Base-by-base conservation (phyloP, 2,329 filamentous ascomycete genomes). In the Colletotrichum noveboracense region DNA sequence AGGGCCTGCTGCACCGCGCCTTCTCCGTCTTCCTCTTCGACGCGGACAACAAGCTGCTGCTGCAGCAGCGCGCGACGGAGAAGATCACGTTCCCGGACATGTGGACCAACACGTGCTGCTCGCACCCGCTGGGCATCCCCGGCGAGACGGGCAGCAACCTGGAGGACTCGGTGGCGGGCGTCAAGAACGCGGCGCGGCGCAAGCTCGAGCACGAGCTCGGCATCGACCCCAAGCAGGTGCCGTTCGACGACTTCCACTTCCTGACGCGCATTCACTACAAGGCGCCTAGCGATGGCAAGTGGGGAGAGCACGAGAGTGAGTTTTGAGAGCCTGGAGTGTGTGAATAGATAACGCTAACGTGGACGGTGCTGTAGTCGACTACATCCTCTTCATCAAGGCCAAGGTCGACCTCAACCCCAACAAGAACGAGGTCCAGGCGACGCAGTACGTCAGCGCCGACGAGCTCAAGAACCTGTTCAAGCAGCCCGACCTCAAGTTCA, bases 81-180 rank as follows among this genome's bases (percentile, higher is more conserved):
- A 99, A 99, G 89, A 99, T 99, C 83, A 99, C 97, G 8, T 99
- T 99, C 87, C 96, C 97, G 65, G 95, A 98, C 84, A 96, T 98
- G 94, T 99, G 97, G 97, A 99, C 97, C 78, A 99, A 99, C 87
- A 99, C 97, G 36, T 99, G 97, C 91, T 99, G 97, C 89, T 99
- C 97, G 52, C 97, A 99, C 86, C 97, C 97, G 7, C 91, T 99
- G 76, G 95, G 95, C 71, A 94, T 98, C 79, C 94, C 97, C 10
- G 94, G 94, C 78, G 97, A 99, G 91, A 98, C 95, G 30, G 97
- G 97, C 77, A 91, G 93, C 36, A 94, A 94, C 79, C 89, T 99
- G 58, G 90, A 93, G 66, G 94, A 95, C 78, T 94, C 96, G 7
- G 89, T 98, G 73, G 89, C 92, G 79, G 97, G 97, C 32, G 97